A percentile compares a stretch with the other conserved stretches of the same genome.
Evolutionary conservation across 257 asterid genomes (phyloP).

Genomic region (Penstemon davidsonii): DNA sequence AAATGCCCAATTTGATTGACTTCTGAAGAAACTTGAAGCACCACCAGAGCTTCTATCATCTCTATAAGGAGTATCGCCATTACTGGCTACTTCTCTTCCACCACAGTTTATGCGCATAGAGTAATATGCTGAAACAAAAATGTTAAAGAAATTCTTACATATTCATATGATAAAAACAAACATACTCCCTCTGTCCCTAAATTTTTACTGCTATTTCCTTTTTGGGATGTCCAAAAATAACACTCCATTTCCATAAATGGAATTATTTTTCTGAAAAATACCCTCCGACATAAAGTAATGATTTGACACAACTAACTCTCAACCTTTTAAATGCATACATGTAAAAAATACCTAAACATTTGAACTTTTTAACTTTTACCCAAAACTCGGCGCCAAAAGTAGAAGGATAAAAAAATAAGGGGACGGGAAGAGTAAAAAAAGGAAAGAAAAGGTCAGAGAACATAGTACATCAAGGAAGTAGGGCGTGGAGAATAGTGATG

Average conservation of each 20-base stretch:
- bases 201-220: too few relatives aligned
- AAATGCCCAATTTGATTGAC: conserved; percentile 48
- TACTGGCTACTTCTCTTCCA: conserved; percentile 39
- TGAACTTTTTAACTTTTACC: too few relatives aligned
- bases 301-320: too few relatives aligned
- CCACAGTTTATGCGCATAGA: conserved; percentile 69
- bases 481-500: neutral
- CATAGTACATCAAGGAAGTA: neutral
- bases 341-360: too few relatives aligned
- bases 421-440: neutral
- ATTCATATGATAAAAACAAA: neutral
- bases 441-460: neutral
- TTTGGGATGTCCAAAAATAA: too few relatives aligned
- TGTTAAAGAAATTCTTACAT: neutral
- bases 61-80: conserved; percentile 32
- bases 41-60: conserved; percentile 48
- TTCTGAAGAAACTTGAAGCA: conserved; percentile 36
- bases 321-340: too few relatives aligned
- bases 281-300: too few relatives aligned
- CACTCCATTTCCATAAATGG: too few relatives aligned
- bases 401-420: too few relatives aligned
- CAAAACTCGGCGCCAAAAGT: too few relatives aligned
- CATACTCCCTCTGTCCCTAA: too few relatives aligned
- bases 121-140: conserved; percentile 34
- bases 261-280: too few relatives aligned